Percentiles rank a stretch among this genome's conserved stretches.
Evolutionary conservation across 371 early-diverging fungal species (phyloP).

Genomic region (Mucor racemosus): DNA sequence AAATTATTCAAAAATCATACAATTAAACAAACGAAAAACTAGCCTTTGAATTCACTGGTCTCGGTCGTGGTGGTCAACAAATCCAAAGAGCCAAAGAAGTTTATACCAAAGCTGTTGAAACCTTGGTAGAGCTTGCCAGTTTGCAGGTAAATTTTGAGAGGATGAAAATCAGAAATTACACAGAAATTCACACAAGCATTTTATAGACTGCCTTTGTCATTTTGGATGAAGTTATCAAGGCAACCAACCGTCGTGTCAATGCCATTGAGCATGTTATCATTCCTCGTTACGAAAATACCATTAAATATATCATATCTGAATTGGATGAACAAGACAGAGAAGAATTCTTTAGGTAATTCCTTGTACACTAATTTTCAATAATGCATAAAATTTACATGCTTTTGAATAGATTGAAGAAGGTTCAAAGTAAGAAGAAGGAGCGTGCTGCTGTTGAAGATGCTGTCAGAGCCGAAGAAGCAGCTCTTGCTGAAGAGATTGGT

Average conservation of each 20-base stretch:
- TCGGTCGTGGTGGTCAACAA: constrained; percentile 98
- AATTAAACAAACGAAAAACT: background rate
- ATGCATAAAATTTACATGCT: background rate
- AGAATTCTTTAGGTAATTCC: constrained; percentile 93
- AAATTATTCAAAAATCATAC: background rate
- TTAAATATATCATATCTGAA: constrained; percentile 96
- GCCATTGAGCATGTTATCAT: constrained; percentile 99
- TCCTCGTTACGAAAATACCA: constrained; percentile 98
- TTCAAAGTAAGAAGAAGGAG: constrained; percentile 97
- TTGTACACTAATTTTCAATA: background rate
- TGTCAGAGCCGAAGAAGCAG: constrained; percentile 28
- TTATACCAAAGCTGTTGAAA: constrained; percentile 92
- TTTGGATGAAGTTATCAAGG: constrained; percentile 98
- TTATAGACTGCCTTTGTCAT: constrained; percentile 76
- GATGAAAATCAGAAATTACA: background rate
- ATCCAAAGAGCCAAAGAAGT: constrained; percentile 93
- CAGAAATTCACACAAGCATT: background rate
- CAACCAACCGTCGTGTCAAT: constrained; percentile 99
- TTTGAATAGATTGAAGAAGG: constrained; percentile 85
- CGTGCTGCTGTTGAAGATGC: constrained; percentile 67
- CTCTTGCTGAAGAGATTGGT: constrained; percentile 23
- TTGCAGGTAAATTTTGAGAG: constrained; percentile 75
- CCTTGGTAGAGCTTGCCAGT: constrained; percentile 95
- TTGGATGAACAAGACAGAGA: constrained; percentile 99
- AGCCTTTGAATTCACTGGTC: constrained; percentile 95